Base-by-base conservation (phyloP, 169 alveolate genomes). In the Theileria annulata region DNA sequence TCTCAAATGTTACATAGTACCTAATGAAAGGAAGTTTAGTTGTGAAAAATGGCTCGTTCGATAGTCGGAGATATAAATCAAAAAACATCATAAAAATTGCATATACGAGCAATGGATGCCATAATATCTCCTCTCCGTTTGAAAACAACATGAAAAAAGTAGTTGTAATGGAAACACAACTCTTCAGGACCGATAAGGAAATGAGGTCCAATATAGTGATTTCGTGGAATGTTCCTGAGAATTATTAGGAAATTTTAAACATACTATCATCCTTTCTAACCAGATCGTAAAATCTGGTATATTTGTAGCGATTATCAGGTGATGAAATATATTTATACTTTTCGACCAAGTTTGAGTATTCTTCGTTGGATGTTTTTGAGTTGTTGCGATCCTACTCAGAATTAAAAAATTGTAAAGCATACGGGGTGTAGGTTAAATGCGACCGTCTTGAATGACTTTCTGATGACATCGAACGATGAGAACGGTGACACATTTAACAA, bases 391-490 rank as follows among this genome's bases (percentile, higher is more conserved):
- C 89, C 89, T 82, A 68, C 10, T n/a, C 19, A 42, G 51, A 0
- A 19, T 30, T 15, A 28, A 17, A 2, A 0, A 2, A 0, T 58
- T 21, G 28, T 21, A 42, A 54, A 4, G 8, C 62, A 54, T 68
- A 82, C 89, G n/a, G 89, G 89, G 60, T 82, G 89, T 0, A 82
- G 49, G 42, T 17, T 42, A 35, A 82, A 37, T 28, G 89, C 89
- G 48, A 72, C 91, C 73, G 92, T 95, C 77, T 96, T 94, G 91
- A 96, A 98, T 35, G 99, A 98, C 81, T 93, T 94, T 74, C 92
- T 95, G 56, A 96, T 95, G 19, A 91, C 93, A n/a, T 94, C 96
- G 69, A 88, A 97, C 23, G 93, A 84, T 28, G 98, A 96, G 69
- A 86, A 86, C 69, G 90, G 95, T 0, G 96, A 88, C 56, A 96